These are phyloP conservation scores for Apiospora pterosperma DNA, from an alignment of 2,329 filamentous ascomycete species.

Conservation along the genomic window DNA sequence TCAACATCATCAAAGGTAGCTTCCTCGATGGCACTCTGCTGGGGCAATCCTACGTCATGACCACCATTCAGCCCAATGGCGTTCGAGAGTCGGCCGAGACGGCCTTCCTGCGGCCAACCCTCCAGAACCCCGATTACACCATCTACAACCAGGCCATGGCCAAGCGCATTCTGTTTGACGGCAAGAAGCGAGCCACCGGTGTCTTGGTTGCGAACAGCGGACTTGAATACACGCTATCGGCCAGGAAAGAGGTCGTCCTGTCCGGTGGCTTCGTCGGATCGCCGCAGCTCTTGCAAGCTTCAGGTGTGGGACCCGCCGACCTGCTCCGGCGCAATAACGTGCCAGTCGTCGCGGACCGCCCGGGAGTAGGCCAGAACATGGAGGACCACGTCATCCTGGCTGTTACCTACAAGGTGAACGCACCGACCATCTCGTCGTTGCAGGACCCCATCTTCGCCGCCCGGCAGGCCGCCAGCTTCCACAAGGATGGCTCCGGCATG, in stretches of 20 bases:
- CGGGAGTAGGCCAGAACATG: slow-evolving; percentile 31
- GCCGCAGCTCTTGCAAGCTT: slow-evolving; percentile 40
- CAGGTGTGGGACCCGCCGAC: slow-evolving; percentile 25
- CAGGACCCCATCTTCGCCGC: slow-evolving; percentile 50
- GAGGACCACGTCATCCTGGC: slow-evolving; percentile 33
- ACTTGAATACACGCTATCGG: slow-evolving; percentile 22
- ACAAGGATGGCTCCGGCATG: slow-evolving; percentile 52
- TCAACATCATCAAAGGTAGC: slow-evolving; percentile 28
- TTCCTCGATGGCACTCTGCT: slow-evolving; percentile 38
- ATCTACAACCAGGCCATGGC: slow-evolving; percentile 32
- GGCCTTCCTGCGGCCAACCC: not conserved
- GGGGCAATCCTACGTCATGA: slow-evolving; percentile 31
- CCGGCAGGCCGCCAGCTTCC: slow-evolving; percentile 63
- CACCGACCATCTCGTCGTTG: slow-evolving; percentile 62
- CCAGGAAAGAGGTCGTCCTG: slow-evolving; percentile 60
- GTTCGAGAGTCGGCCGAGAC: slow-evolving; percentile 10
- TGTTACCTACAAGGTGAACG: slow-evolving; percentile 52
- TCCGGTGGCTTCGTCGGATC: slow-evolving; percentile 66
- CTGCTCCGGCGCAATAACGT: slow-evolving; percentile 24
- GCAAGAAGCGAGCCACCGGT: slow-evolving; percentile 27
- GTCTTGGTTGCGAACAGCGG: slow-evolving; percentile 19
- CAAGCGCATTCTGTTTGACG: slow-evolving; percentile 42
- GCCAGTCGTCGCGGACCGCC: slow-evolving; percentile 22
- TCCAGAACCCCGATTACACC: slow-evolving; percentile 5
- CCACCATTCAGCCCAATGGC: slow-evolving; percentile 24